Evolutionary conservation across 192 early-diverging fungal genomes (phyloP).

Genomic region (Gaertneriomyces sp.): DNA sequence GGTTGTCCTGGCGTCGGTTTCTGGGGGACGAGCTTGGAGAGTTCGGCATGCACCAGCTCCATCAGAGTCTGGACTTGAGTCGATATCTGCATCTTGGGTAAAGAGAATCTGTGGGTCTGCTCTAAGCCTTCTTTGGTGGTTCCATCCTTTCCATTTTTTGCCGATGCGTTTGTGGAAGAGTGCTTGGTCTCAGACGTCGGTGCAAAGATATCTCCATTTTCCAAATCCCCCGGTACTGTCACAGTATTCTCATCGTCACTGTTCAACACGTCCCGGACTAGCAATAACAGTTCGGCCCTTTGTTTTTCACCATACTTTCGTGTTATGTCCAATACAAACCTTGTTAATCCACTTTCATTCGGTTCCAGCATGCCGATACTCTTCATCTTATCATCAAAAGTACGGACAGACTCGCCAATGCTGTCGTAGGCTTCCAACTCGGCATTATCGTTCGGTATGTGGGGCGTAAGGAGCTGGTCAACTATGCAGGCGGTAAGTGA

Average conservation of each 20-base stretch:
- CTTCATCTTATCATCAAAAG: too few species aligned
- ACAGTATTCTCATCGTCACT: constrained; percentile 40
- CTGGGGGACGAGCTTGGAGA: too few species aligned
- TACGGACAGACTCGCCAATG: too few species aligned
- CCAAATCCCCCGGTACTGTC: constrained; percentile 33
- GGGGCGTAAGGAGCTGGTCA: too few species aligned
- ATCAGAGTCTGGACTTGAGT: constrained; percentile 40
- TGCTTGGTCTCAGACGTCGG: constrained; percentile 3
- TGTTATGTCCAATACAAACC: too few species aligned
- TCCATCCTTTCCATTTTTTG: not conserved
- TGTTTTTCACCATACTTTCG: constrained; percentile 3
- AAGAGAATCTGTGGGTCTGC: constrained; percentile 25
- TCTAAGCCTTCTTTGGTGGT: constrained; percentile 13
- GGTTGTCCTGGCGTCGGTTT: too few species aligned
- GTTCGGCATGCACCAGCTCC: constrained; percentile 20
- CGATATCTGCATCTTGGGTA: constrained; percentile 35
- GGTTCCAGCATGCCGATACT: too few species aligned
- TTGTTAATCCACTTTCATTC: too few species aligned
- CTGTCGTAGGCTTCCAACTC: too few species aligned
- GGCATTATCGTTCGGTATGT: too few species aligned
- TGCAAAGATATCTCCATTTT: constrained; percentile 27
- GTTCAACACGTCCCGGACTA: constrained; percentile 34
- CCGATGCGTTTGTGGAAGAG: too few species aligned
- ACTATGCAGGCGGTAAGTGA: too few species aligned
- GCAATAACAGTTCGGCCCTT: constrained; percentile 21